Conservation (phyloP, 2,329 filamentous ascomycete species). For the Colletotrichum lindemuthianum region DNA sequence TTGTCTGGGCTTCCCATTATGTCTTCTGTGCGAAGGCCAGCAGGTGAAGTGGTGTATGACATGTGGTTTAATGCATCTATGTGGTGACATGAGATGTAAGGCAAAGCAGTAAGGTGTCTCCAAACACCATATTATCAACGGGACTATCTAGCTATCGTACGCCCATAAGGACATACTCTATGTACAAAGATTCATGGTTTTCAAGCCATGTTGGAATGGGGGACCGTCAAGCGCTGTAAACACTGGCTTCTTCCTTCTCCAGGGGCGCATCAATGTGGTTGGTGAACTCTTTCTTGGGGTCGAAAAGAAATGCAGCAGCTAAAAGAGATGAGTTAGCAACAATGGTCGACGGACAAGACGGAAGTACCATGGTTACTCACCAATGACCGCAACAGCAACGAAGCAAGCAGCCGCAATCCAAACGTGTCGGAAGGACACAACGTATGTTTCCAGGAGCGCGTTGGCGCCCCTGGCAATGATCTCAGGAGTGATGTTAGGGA, state of each 20-base stretch:
- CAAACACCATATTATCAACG: no score
- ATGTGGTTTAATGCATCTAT: no score
- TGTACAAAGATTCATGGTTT: no score
- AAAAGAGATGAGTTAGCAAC: background rate
- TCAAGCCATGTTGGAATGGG: no score
- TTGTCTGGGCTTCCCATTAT: no score
- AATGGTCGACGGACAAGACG: background rate
- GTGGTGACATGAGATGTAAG: no score
- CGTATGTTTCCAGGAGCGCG: constrained; percentile 43
- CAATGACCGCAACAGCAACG: constrained; percentile 41
- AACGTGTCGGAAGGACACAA: constrained; percentile 43
- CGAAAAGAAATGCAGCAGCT: constrained; percentile 38
- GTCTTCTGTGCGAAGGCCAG: no score
- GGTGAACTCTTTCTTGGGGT: constrained; percentile 49
- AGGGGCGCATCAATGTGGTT: constrained; percentile 49
- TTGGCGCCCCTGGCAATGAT: constrained; percentile 42
- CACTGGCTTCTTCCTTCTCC: constrained; percentile 43
- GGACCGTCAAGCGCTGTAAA: constrained; percentile 21
- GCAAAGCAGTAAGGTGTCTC: no score
- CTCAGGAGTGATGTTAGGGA: constrained; percentile 43
- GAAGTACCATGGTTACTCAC: constrained; percentile 32
- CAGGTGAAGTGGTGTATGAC: no score
- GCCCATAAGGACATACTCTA: no score
- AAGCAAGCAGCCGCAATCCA: constrained; percentile 46
- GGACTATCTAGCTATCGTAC: no score